Evolutionary conservation across 2,329 filamentous ascomycete genomes (phyloP).

Genomic region (Cadophora sp.): DNA sequence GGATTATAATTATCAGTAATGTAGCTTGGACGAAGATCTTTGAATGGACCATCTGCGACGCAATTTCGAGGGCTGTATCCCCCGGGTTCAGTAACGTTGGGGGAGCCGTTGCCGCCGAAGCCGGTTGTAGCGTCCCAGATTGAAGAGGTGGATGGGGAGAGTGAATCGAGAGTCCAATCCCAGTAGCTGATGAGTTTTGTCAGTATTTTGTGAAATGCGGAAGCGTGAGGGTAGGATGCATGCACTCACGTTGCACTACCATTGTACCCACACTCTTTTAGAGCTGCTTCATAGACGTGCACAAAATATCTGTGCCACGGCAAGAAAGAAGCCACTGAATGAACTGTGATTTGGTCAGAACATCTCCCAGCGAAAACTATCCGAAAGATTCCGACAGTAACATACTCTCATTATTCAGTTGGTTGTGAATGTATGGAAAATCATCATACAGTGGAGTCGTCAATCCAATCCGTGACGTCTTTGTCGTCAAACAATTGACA

Average conservation of each 20-base stretch:
- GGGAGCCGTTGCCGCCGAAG: slow-evolving; percentile 12
- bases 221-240: neutral
- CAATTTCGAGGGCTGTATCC: neutral
- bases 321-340: slow-evolving; percentile 44
- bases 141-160: neutral
- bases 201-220: neutral
- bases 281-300: slow-evolving; percentile 49
- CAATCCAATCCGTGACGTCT: slow-evolving; percentile 2
- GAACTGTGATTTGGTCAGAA: slow-evolving; percentile 25
- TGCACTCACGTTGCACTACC: neutral
- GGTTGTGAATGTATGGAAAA: slow-evolving; percentile 11
- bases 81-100: neutral
- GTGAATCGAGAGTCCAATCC: slow-evolving; percentile 2
- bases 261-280: slow-evolving; percentile 35
- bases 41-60: slow-evolving; percentile 3
- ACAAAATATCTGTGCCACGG: slow-evolving; percentile 53
- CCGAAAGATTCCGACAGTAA: neutral
- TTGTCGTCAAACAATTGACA: neutral
- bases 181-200: neutral
- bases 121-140: neutral
- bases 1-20: neutral
- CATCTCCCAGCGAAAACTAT: neutral
- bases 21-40: neutral
- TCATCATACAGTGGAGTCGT: slow-evolving; percentile 1
- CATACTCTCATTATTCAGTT: neutral